Base-by-base conservation (phyloP, 1,139 yeast genomes). In the Blastobotrys ciferrii region DNA sequence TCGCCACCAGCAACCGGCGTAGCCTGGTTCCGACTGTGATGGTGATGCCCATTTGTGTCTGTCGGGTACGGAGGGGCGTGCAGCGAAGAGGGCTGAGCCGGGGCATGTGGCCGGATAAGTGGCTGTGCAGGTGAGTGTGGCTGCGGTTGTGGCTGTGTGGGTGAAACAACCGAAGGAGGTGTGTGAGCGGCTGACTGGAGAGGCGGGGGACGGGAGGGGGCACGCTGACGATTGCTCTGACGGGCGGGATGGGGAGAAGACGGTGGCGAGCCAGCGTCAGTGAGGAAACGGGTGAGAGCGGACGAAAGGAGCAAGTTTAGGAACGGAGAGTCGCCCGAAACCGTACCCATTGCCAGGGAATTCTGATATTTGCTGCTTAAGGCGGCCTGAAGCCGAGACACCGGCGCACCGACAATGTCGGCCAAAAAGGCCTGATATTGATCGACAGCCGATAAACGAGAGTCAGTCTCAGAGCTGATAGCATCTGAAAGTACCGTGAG, bases 341-440 rank as follows among this genome's bases (percentile, higher is more conserved):
- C 11, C 18, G 18, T 19, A 13, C 38, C 35, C 15, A 13, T 33
- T 5, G 38, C 17, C 38, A 33, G 7, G 12, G 38, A 5, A 13
- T 6, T 12, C 17, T 17, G 17, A 19, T 33, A 33, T 12, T 15
- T 33, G 12, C 12, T 15, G 19, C 12, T 7, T 7, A 33, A 17
- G 17, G 20, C 20, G 19, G 13, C 12, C 19, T 33, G 38, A 15
- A n/a, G 19, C 38, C 17, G 13, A 13, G 38, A 13, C 12, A 33
- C 17, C 11, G 38, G 38, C 12, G 12, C 17, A 4, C 19, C 17
- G 14, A 15, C 17, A 12, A 33, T n/a, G 12, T 33, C 38, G 17
- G 38, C 38, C 20, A 33, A 12, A 33, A 33, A 33, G 7, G 38
- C 18, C 38, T 33, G 38, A 12, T 33, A 33, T 33, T 33, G 38